These are phyloP conservation scores for Rossbeevera mucosa DNA, from an alignment of 768 basidiomycete species.

Conservation along the genomic window DNA sequence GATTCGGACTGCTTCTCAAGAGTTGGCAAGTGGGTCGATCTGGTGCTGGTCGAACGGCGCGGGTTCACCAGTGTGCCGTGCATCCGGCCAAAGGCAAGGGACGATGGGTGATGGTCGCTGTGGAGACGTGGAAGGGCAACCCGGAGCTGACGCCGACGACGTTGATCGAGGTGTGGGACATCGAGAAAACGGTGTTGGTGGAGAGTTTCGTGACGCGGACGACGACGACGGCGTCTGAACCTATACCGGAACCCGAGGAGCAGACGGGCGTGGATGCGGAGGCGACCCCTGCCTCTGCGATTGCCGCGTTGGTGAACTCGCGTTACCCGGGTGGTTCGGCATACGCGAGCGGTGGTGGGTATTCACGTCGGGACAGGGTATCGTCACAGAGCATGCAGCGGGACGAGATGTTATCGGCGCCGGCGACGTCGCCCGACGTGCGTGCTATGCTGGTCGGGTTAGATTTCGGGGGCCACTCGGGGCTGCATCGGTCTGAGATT, in stretches of 20 bases:
- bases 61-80: slow-evolving; percentile 69
- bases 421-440: slow-evolving; percentile 60
- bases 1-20: slow-evolving; percentile 85
- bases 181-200: slow-evolving; percentile 74
- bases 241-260: slow-evolving; percentile 51
- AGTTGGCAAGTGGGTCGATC: slow-evolving; percentile 76
- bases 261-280: slow-evolving; percentile 53
- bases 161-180: slow-evolving; percentile 88
- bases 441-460: slow-evolving; percentile 65
- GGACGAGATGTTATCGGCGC: slow-evolving; percentile 38
- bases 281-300: slow-evolving; percentile 63
- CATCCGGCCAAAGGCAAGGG: slow-evolving; percentile 88
- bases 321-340: slow-evolving; percentile 42
- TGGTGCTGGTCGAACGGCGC: slow-evolving; percentile 46
- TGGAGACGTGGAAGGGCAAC: slow-evolving; percentile 47
- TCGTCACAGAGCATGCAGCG: slow-evolving; percentile 33
- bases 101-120: slow-evolving; percentile 84
- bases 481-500: slow-evolving; percentile 48
- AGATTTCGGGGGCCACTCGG: slow-evolving; percentile 72
- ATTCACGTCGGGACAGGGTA: slow-evolving; percentile 25
- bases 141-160: slow-evolving; percentile 40
- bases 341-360: slow-evolving; percentile 14
- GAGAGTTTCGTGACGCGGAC: slow-evolving; percentile 71
- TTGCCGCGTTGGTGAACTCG: slow-evolving; percentile 74
- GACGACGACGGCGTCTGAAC: slow-evolving; percentile 41